These are phyloP conservation scores for Hypoxylon sp. DNA, from an alignment of 2,329 filamentous ascomycete species.

Conservation along the genomic window DNA sequence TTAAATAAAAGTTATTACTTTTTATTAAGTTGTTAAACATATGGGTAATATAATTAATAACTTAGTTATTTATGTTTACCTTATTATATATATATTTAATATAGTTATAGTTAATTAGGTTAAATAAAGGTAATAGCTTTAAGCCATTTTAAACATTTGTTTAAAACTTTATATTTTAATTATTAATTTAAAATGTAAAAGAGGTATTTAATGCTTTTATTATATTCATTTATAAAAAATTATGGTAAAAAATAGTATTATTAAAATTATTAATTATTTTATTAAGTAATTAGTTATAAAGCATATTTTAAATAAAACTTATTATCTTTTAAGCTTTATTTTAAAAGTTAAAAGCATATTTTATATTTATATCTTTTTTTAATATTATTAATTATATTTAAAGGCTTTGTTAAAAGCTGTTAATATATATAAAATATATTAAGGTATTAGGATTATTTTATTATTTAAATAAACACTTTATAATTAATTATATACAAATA, in stretches of 20 bases:
- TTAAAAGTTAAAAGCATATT: no score
- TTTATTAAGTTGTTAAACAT: not conserved
- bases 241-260: not conserved
- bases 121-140: not conserved
- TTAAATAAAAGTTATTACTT: not conserved
- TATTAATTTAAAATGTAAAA: not conserved
- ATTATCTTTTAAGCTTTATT: no score
- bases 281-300: not conserved
- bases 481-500: constrained; percentile 1
- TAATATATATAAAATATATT: no score
- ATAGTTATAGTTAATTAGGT: not conserved
- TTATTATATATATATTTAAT: constrained; percentile 5
- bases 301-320: not conserved
- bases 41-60: not conserved
- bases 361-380: no score
- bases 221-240: not conserved
- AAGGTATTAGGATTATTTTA: no score
- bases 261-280: constrained; percentile 8
- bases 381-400: no score
- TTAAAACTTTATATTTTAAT: not conserved
- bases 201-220: not conserved
- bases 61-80: not conserved
- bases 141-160: not conserved
- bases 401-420: no score
- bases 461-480: no score